Evolutionary conservation across 371 early-diverging fungal genomes (phyloP), one percentile per base, ranked within the genome.

Genomic region (Furculomyces boomerangus): DNA sequence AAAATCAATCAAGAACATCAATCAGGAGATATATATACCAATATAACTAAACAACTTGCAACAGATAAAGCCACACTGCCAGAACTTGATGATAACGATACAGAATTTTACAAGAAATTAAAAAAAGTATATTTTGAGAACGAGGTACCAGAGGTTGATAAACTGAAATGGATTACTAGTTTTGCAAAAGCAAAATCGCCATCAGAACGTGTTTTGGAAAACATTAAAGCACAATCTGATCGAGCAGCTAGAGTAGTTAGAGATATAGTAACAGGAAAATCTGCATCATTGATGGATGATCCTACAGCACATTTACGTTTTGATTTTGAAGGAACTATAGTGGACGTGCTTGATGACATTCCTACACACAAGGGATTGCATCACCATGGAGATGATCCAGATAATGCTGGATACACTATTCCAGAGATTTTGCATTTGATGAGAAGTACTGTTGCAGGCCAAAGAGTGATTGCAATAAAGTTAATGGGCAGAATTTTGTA

Each of bases 371-470:
- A 66, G 1, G 92, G 87, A 1, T 68, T 93, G 3, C 88, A 90
- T 67, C 92, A 93, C 60, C 93, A 93, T 59, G 90, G 90, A 3
- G 79, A 81, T 24, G 78, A 84, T 27, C 87, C 92, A 2, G 79
- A 79, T 1, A 72, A 75, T 54, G 79, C 93, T 13, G 92, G 92
- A 3, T 93, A 93, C 66, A 87, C 91, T 0, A 60, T 91, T 1
- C 75, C 79, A 0, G 93, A 93, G 65, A 60, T 93, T 3, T 67
- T 86, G 31, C 78, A 84, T 59, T 70, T 93, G 30, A 72, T 78
- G 27, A 80, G 87, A 53, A 89, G 90, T 58, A 78, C 81, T 1
- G 81, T 88, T 0, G 81, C 90, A 0, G 72, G 83, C 24, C 93
- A 93, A 65, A 73, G 90, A 1, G 74, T 77, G n/a, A 69, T 86